Base-by-base conservation (phyloP, 2,329 filamentous ascomycete species). In the Botrytis galanthina region DNA sequence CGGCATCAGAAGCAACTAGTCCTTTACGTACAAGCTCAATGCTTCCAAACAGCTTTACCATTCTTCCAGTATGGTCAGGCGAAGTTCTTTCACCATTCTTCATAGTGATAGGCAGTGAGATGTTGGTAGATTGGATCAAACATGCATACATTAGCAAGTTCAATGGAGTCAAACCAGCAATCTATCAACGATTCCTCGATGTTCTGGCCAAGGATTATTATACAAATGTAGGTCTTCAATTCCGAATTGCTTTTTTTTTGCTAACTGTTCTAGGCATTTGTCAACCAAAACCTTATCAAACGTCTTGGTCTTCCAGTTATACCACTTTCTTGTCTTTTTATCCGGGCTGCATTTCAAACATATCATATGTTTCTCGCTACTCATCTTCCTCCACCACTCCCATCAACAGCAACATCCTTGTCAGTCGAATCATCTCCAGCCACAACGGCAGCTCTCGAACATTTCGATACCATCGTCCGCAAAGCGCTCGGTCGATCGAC, bases 101-200 rank as follows among this genome's bases (percentile, higher is more conserved):
- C 20, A 90, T 99, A 12, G 97, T 99, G 0, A 88, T 99, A 10
- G 95, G 95, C 1, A 97, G 94, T 75, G 96, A 99, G 83, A 98
- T 98, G 91, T 84, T 97, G 14, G 96, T 99, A 2, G 96, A 99
- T 83, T 95, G 93, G 89, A 89, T 98, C 82, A 99, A 99, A 82
- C 97, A 99, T 81, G 94, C 94, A 35, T 99, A 98, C 81, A 97
- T 99, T 81, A 95, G 91, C 81, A 99, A 99, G 81, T 99, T 99
- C 85, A 99, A 99, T 86, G 97, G 97, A 78, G 94, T 95, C 77
- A 95, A 96, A 76, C 96, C 96, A 4, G 89, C 88, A 10, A 92
- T 99, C 73, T 99, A 99, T 82, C 89, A 90, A 70, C 90, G 94
- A 37, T 97, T 96, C 80, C 87, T 98, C 26, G 97, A 99, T 80